A percentile compares a stretch with the other conserved stretches of the same genome.
These are phyloP conservation scores for Starmerella stigmatis DNA, from an alignment of 805 yeast species.

Conservation along the genomic window DNA sequence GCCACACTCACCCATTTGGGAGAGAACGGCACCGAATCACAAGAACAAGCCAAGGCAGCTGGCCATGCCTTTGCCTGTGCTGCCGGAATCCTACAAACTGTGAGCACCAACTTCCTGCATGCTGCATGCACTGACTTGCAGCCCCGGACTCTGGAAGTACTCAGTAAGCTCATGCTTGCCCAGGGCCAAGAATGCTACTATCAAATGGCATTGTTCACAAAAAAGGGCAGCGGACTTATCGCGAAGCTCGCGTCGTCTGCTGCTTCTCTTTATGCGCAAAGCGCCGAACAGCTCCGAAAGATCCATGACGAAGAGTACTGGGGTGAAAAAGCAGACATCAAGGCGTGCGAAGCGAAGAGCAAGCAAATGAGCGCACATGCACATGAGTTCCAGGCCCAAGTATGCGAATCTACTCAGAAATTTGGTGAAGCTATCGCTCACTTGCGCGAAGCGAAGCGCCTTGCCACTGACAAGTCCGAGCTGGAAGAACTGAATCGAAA, in stretches of 20 bases:
- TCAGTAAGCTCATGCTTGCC: conserved; percentile 59
- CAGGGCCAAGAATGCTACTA: conserved; percentile 84
- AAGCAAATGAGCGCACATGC: conserved; percentile 51
- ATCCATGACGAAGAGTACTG: conserved; percentile 31
- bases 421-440: conserved; percentile 71
- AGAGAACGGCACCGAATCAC: conserved; percentile 7
- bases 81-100: conserved; percentile 62
- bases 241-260: conserved; percentile 64
- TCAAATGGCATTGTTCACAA: conserved; percentile 42
- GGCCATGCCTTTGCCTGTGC: conserved; percentile 58
- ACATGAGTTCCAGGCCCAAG: conserved; percentile 47
- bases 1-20: conserved; percentile 45
- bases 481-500: conserved; percentile 26
- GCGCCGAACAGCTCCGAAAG: conserved; percentile 36
- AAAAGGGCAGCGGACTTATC: conserved; percentile 52
- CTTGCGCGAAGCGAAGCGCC: conserved; percentile 38
- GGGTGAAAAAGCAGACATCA: conserved; percentile 42
- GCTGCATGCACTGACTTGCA: conserved; percentile 75
- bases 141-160: conserved; percentile 55
- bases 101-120: conserved; percentile 73
- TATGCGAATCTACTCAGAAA: conserved; percentile 45
- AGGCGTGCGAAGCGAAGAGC: conserved; percentile 43
- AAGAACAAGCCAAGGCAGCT: conserved; percentile 30
- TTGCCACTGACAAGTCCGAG: conserved; percentile 11
- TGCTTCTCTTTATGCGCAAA: conserved; percentile 43